Evolutionary conservation across 352 stramenopile species (phyloP).

Genomic region (Globisporangium nunn): DNA sequence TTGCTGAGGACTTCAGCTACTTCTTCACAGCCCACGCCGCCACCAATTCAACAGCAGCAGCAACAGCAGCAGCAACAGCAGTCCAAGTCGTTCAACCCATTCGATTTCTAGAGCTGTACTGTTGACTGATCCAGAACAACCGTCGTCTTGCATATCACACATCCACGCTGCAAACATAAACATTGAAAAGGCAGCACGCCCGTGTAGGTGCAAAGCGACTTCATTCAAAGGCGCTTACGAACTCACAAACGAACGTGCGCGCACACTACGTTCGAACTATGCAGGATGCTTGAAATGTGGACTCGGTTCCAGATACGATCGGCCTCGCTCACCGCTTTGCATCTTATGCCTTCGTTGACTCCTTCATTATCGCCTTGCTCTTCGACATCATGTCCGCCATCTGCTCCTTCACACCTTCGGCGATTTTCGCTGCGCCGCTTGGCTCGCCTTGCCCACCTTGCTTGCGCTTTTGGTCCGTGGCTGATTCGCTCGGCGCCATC

Average conservation of each 20-base stretch:
- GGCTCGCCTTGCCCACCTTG: background rate
- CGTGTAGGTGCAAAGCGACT: background rate
- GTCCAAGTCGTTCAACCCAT: constrained; percentile 40
- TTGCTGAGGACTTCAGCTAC: constrained; percentile 2
- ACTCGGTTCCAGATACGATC: background rate
- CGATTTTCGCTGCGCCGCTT: constrained; percentile 11
- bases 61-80: background rate
- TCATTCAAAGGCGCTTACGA: background rate
- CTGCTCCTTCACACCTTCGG: constrained; percentile 11
- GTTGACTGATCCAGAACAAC: too few species aligned
- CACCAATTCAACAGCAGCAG: background rate
- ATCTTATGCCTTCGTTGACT: constrained; percentile 10
- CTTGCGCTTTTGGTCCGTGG: constrained; percentile 6
- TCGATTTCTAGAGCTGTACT: constrained; percentile 26
- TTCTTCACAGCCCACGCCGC: background rate
- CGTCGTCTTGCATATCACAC: too few species aligned
- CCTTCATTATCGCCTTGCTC: constrained; percentile 15
- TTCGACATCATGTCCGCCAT: constrained; percentile 15
- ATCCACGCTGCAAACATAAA: too few species aligned
- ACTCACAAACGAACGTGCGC: background rate
- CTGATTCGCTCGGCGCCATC: constrained; percentile 2
- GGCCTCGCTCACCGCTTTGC: background rate
- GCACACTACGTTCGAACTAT: background rate
- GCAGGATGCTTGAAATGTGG: background rate
- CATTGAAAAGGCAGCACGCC: background rate